Evolutionary conservation across 2,329 filamentous ascomycete genomes (phyloP).

Genomic region (Hymenoscyphus infarciens): DNA sequence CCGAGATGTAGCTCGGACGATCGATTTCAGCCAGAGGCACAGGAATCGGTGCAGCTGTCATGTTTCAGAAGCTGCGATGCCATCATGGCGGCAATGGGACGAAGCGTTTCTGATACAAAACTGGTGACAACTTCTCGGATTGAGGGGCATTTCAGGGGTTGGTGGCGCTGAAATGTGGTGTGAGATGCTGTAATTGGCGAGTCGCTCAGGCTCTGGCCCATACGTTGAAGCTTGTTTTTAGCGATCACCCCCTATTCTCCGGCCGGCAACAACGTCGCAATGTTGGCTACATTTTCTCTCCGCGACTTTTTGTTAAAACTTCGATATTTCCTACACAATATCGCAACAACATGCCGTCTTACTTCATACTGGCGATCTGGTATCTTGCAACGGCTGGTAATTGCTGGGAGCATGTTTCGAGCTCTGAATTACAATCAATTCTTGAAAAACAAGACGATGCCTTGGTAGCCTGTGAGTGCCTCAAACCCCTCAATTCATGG

Average conservation of each 20-base stretch:
- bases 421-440: conserved; percentile 11
- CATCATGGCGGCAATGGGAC: background rate
- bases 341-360: background rate
- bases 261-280: background rate
- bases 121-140: background rate
- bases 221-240: background rate
- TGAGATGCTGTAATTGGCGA: background rate
- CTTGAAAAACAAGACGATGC: conserved; percentile 9
- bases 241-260: background rate
- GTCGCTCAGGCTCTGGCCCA: background rate
- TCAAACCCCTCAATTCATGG: background rate
- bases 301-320: background rate
- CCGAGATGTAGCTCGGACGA: background rate
- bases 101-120: background rate
- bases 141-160: conserved; percentile 3
- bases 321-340: background rate
- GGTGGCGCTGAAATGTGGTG: background rate
- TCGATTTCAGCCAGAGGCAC: background rate
- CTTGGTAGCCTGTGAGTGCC: conserved; percentile 23
- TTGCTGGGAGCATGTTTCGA: conserved; percentile 20
- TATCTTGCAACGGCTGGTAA: conserved; percentile 8
- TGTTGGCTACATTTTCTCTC: background rate
- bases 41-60: background rate
- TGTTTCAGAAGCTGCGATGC: background rate
- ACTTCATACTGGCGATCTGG: background rate